These are phyloP conservation scores for Sordariomycetes sp. DNA, from an alignment of 2,329 filamentous ascomycete genomes.

Conservation along the genomic window DNA sequence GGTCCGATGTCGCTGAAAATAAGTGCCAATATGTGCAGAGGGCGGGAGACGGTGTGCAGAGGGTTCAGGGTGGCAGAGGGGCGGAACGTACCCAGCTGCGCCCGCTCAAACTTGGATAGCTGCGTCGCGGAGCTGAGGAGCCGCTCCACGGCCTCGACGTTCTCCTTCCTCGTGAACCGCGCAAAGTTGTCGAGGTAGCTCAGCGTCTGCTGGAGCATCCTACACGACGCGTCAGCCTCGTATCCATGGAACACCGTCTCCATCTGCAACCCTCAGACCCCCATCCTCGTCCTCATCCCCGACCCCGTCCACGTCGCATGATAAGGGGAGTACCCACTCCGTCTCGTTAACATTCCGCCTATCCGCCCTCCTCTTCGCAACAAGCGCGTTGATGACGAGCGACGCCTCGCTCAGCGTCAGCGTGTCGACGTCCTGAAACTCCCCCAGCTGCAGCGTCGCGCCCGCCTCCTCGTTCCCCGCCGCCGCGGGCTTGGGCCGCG, in stretches of 20 bases:
- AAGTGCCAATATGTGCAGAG: background rate
- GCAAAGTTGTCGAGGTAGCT: slow-evolving; percentile 92
- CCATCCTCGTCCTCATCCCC: background rate
- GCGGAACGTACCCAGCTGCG: slow-evolving; percentile 70
- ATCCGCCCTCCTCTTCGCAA: slow-evolving; percentile 66
- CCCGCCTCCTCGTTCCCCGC: slow-evolving; percentile 82
- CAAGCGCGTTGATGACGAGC: slow-evolving; percentile 80
- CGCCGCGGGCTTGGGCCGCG: slow-evolving; percentile 54
- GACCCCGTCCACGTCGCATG: background rate
- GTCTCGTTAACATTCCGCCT: slow-evolving; percentile 75
- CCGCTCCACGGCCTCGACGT: slow-evolving; percentile 86
- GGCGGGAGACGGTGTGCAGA: background rate
- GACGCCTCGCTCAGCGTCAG: slow-evolving; percentile 86
- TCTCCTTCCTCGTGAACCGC: slow-evolving; percentile 89
- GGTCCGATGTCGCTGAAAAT: background rate
- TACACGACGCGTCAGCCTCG: slow-evolving; percentile 15
- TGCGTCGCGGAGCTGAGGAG: slow-evolving; percentile 67
- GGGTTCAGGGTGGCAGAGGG: background rate
- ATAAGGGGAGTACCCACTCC: slow-evolving; percentile 42
- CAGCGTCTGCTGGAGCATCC: slow-evolving; percentile 73
- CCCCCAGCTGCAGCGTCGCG: slow-evolving; percentile 70
- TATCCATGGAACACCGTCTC: no score
- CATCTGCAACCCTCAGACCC: no score
- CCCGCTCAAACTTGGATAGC: slow-evolving; percentile 84
- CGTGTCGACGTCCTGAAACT: slow-evolving; percentile 85